Conservation (phyloP, 192 early-diverging fungal species). For the Allomyces macrogynus region DNA sequence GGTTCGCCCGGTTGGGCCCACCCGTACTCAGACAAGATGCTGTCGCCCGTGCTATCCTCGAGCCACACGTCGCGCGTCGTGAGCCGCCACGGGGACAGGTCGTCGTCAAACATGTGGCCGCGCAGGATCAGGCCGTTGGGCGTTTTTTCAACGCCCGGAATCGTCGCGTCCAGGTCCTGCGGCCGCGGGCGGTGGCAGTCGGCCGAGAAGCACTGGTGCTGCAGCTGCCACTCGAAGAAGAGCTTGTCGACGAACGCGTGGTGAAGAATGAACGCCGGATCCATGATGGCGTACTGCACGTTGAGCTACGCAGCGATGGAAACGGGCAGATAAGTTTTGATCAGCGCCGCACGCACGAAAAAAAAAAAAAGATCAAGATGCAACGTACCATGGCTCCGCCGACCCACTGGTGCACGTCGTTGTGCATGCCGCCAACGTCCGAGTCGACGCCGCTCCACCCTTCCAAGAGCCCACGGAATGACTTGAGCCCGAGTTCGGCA, state of each 20-base stretch:
- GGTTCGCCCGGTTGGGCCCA: too few species aligned
- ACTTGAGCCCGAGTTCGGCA: neutral
- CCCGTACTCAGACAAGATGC: too few species aligned
- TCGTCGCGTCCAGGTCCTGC: neutral
- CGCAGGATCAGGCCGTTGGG: neutral
- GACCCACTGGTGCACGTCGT: neutral
- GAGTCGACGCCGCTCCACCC: neutral
- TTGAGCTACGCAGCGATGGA: neutral
- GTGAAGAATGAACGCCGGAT: conserved; percentile 44
- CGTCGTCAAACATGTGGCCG: neutral
- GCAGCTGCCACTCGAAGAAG: conserved; percentile 34
- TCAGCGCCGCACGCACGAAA: too few species aligned
- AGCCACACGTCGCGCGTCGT: neutral
- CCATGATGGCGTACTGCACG: conserved; percentile 25
- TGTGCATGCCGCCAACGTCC: neutral
- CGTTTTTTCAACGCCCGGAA: neutral
- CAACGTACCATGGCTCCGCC: neutral
- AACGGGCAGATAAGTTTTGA: too few species aligned
- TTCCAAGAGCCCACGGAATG: neutral
- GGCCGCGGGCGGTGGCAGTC: neutral
- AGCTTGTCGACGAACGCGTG: conserved; percentile 41
- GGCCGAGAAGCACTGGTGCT: neutral
- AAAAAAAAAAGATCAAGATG: too few species aligned
- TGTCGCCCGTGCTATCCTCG: neutral
- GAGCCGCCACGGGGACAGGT: neutral